phyloP scores from a whole-genome alignment of 768 basidiomycete genomes.

The Artomyces pyxidatus region DNA sequence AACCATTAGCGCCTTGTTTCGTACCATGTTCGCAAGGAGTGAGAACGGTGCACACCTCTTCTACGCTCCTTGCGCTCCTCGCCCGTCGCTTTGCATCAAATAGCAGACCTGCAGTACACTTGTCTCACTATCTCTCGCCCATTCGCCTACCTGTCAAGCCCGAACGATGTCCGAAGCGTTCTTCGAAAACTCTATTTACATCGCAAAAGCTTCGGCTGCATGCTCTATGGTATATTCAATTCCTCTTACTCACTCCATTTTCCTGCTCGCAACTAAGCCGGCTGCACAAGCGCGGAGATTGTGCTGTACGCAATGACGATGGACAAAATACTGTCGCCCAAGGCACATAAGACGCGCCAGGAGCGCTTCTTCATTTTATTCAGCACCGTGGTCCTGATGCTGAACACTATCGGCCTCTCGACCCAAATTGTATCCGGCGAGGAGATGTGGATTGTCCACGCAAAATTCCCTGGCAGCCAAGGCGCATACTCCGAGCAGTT shows the following conservation, averaged over 20 bases:
- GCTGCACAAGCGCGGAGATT: slow-evolving; percentile 20
- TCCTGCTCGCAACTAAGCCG: no score
- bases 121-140: no score
- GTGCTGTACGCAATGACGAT: slow-evolving; percentile 20
- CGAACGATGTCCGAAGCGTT: not conserved
- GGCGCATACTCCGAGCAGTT: slow-evolving; percentile 25
- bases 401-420: slow-evolving; percentile 26
- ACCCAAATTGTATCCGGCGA: slow-evolving; percentile 25
- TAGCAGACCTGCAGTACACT: no score
- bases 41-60: no score
- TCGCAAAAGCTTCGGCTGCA: not conserved
- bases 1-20: no score
- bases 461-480: slow-evolving; percentile 27
- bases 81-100: no score
- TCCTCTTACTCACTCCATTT: not conserved
- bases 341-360: not conserved
- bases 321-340: slow-evolving; percentile 9
- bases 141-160: no score
- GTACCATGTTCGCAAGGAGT: no score
- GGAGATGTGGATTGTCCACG: slow-evolving; percentile 29
- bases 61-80: no score
- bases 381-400: slow-evolving; percentile 20
- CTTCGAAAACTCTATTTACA: not conserved
- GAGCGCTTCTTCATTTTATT: slow-evolving; percentile 18
- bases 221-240: not conserved